Base-by-base conservation (phyloP, 2,329 filamentous ascomycete species). In the Fusarium sp. region DNA sequence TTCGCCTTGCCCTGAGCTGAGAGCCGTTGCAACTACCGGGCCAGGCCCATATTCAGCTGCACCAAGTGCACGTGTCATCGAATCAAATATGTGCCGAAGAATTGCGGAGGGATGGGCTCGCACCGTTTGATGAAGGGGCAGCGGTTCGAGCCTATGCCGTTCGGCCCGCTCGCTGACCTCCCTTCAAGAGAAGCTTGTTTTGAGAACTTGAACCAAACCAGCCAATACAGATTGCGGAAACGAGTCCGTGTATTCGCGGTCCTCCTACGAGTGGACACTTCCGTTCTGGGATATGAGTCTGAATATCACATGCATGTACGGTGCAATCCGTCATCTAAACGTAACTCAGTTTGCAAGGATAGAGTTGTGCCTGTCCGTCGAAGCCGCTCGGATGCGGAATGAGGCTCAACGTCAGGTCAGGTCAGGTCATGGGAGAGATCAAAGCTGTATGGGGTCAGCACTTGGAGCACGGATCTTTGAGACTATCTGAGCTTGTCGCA, bases 401-500 rank as follows among this genome's bases (percentile, higher is more conserved):
- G 35, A 63, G 18, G 29, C 62, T 66, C 40, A 61, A 50, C n/a
- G 38, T 38, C 62, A 22, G 38, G 11, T 42, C 29, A 29, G 29
- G 29, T 31, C 40, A 62, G 42, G 37, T 8, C 50, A 52, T 58
- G 31, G n/a, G 47, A 35, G 42, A 22, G 29, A 37, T 40, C 24
- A 27, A 52, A 34, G 22, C 31, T 38, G 24, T 27, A 24, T 31
- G n/a, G 20, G 16, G 38, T 57, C 57, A 42, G 58, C 50, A 59
- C 20, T 62, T 35, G 20, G 62, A 20, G 24, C 35, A 57, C 22
- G 35, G 42, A 60, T 40, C 52, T 34, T 57, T 64, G 35, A n/a
- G 22, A 62, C 58, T 58, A 58, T 66, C 52, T 67, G 62, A 62
- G 66, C 58, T 69, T 56, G 61, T 37, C 57, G n/a, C 35, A 67